These are phyloP conservation scores for Cystobasidium tubakii DNA, from an alignment of 768 basidiomycete species.

Conservation along the genomic window DNA sequence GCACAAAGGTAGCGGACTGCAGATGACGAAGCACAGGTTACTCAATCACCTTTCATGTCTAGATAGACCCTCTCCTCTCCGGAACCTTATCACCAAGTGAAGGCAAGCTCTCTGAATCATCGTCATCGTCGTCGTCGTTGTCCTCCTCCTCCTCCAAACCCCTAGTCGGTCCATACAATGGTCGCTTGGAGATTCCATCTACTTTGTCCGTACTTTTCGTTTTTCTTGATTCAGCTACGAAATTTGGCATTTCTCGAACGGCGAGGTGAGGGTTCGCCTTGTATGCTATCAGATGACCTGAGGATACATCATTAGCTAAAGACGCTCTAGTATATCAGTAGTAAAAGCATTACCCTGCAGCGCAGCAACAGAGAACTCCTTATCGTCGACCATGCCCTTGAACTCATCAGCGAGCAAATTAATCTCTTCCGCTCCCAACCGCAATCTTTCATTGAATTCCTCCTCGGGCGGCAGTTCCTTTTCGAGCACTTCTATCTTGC, in stretches of 20 bases:
- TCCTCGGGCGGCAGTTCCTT: neutral
- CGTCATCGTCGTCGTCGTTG: too few relatives aligned
- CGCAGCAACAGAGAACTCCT: slow-evolving; percentile 12
- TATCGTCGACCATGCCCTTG: slow-evolving; percentile 6
- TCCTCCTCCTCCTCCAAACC: too few relatives aligned
- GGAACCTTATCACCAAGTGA: too few relatives aligned
- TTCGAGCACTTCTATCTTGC: neutral
- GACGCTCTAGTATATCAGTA: too few relatives aligned
- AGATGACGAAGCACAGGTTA: too few relatives aligned
- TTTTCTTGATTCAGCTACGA: neutral
- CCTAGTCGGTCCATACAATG: neutral
- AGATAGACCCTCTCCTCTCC: too few relatives aligned
- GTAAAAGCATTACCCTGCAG: slow-evolving; percentile 31
- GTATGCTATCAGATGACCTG: slow-evolving; percentile 6
- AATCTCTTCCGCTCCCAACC: neutral
- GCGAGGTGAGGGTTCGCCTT: neutral
- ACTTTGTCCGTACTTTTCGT: neutral
- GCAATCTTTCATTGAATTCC: neutral
- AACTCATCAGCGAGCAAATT: neutral
- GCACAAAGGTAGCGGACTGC: too few relatives aligned
- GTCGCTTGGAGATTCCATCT: neutral
- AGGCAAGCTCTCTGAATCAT: too few relatives aligned
- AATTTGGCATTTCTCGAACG: neutral
- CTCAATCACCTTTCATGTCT: too few relatives aligned
- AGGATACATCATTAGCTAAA: too few relatives aligned